Evolutionary conservation across 2,329 filamentous ascomycete genomes (phyloP), one percentile per base, ranked within the genome.

Genomic region (Fusarium mexicanum): DNA sequence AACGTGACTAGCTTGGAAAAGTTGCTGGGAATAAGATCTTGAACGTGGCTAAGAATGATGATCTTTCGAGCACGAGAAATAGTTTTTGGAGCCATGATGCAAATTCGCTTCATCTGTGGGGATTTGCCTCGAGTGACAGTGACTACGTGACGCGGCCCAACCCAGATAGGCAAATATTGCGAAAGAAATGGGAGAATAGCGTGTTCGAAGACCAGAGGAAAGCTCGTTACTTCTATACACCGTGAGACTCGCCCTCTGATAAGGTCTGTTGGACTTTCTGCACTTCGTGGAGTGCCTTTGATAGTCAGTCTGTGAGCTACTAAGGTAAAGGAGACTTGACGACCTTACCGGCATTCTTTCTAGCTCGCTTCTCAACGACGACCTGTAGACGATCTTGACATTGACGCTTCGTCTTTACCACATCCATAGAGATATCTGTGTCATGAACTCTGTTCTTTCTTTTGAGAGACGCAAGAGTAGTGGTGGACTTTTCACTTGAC

Each of bases 151-250:
- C 81, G 80, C 1, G 82, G 79, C 1, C 84, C 83, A 50, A 83
- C 81, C 84, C 83, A 86, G 40, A 80, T 81, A 5, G 84, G 84
- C 37, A 86, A 73, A 59, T 85, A 82, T 48, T 84, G 82, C 55
- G 80, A 73, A 1, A 86, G 78, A 63, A 86, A 86, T 7, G 85
- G 85, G 3, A 86, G 81, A 5, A 86, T 78, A 16, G 81, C 79
- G 47, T 86, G 84, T 57, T 86, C 85, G 78, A 84, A 86, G 9
- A 85, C 69, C 2, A 85, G 61, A 0, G 84, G 81, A 61, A 86
- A 86, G 62, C 76, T 82, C 1, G 81, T 79, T 2, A 76, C 76
- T 38, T 85, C 84, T 46, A 81, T 51, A 18, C 79, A 72, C 20
- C 73, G 79, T 7, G 78, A 79, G 16, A 76, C 78, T 37, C 76